These are phyloP conservation scores for Perkinsus marinus DNA, from an alignment of 169 alveolate genomes.

Conservation along the genomic window DNA sequence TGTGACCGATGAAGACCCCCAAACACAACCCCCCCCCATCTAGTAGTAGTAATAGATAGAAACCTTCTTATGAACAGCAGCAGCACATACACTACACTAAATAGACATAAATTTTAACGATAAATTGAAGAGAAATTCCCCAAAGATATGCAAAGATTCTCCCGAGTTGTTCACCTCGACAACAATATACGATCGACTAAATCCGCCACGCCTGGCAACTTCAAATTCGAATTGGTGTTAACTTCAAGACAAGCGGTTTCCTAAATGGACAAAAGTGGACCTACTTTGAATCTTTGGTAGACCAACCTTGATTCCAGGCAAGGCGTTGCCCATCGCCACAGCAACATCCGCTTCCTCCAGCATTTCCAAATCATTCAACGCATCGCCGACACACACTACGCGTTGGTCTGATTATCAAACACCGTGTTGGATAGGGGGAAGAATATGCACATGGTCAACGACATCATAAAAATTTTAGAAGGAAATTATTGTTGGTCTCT, in stretches of 20 bases:
- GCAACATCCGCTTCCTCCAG: background rate
- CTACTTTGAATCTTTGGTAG: background rate
- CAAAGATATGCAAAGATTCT: too few species aligned
- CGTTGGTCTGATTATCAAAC: background rate
- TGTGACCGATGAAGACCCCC: too few species aligned
- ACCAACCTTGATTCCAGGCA: background rate
- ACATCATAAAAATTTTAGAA: too few species aligned
- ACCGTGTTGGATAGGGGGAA: too few species aligned
- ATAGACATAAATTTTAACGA: background rate
- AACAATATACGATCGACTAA: background rate
- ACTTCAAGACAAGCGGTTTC: background rate
- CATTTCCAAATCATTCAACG: background rate
- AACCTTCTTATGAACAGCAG: too few species aligned
- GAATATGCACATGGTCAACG: too few species aligned
- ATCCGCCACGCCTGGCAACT: background rate
- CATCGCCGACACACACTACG: background rate
- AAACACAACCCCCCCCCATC: too few species aligned
- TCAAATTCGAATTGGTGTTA: background rate
- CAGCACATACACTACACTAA: too few species aligned
- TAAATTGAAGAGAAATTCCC: background rate
- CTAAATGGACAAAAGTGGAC: background rate
- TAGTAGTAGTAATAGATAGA: too few species aligned
- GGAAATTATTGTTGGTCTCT: background rate
- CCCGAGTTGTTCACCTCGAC: background rate
- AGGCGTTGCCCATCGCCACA: background rate